A percentile compares a stretch with the other conserved stretches of the same genome.
These are phyloP conservation scores for Westerdykella aurantiaca DNA, from an alignment of 2,329 filamentous ascomycete genomes.

Conservation along the genomic window DNA sequence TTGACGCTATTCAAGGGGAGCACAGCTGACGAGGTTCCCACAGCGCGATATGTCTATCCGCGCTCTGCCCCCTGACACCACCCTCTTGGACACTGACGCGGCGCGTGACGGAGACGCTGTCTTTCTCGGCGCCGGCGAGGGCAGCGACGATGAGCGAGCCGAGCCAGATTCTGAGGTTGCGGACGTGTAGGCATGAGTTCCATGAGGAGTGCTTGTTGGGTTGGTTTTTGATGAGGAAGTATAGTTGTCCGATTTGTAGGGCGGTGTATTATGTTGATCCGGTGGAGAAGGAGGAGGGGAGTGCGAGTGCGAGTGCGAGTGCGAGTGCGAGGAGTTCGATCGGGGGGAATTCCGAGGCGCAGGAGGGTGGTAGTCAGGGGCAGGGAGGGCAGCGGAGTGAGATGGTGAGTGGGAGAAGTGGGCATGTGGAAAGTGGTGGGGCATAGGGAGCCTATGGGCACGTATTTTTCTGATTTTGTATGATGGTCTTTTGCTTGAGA, in stretches of 20 bases:
- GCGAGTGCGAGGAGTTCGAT: constrained; percentile 6
- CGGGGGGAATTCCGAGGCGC: no score
- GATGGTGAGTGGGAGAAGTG: no score
- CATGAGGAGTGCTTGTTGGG: constrained; percentile 28
- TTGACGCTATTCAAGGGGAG: not conserved
- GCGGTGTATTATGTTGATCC: constrained; percentile 16
- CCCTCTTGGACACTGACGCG: constrained; percentile 4
- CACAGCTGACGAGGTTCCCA: not conserved
- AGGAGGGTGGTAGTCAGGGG: no score
- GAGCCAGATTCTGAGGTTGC: constrained; percentile 23
- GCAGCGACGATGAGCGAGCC: constrained; percentile 2
- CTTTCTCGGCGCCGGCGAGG: no score
- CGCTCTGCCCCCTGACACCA: constrained; percentile 19
- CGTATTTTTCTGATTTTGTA: no score
- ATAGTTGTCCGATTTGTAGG: constrained; percentile 28
- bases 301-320: constrained; percentile 12
- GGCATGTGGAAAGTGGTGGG: no score
- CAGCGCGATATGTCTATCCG: constrained; percentile 31
- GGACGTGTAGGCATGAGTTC: constrained; percentile 26
- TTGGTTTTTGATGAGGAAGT: constrained; percentile 27
- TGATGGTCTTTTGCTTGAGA: no score
- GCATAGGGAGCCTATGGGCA: no score
- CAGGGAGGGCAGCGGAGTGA: no score
- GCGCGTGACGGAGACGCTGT: no score
- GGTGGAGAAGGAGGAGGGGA: constrained; percentile 2